Conservation (phyloP, 192 early-diverging fungal species). For the Rhizophagus clarus region DNA sequence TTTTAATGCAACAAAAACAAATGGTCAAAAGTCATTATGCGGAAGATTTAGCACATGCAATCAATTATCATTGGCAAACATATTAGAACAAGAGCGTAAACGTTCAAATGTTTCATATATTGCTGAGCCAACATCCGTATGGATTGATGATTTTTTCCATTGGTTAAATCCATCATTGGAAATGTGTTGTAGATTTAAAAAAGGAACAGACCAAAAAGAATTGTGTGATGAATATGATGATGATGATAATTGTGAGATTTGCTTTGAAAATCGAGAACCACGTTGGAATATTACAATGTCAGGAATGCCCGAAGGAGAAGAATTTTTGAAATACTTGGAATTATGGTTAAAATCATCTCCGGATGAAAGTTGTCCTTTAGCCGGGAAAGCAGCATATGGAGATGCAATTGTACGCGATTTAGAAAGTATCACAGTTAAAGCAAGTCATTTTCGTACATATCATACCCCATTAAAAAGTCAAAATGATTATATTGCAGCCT, state of each 20-base stretch:
- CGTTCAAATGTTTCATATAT: conserved; percentile 60
- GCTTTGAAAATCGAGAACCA: conserved; percentile 46
- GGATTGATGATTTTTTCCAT: conserved; percentile 67
- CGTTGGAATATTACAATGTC: conserved; percentile 61
- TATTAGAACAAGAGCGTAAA: conserved; percentile 67
- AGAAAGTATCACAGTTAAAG: conserved; percentile 40
- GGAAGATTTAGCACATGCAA: conserved; percentile 60
- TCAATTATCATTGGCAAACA: conserved; percentile 54
- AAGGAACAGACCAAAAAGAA: conserved; percentile 37
- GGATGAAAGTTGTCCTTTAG: conserved; percentile 59
- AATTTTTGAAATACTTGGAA: conserved; percentile 55
- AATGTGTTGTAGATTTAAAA: conserved; percentile 57
- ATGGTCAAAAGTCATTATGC: conserved; percentile 57
- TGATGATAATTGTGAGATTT: conserved; percentile 50
- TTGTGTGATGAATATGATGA: conserved; percentile 55
- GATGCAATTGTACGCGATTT: conserved; percentile 54
- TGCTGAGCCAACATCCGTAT: conserved; percentile 61
- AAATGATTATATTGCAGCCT: conserved; percentile 59
- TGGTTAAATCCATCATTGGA: conserved; percentile 64
- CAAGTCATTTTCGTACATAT: conserved; percentile 64
- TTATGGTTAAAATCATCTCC: conserved; percentile 56
- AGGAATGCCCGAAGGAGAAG: conserved; percentile 54
- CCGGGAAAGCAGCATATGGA: conserved; percentile 65
- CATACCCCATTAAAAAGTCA: conserved; percentile 61
- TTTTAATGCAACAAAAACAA: conserved; percentile 46